A percentile compares a stretch with the other conserved stretches of the same genome.
These are phyloP conservation scores for Linnemannia exigua DNA, from an alignment of 192 early-diverging fungal genomes.

Conservation along the genomic window DNA sequence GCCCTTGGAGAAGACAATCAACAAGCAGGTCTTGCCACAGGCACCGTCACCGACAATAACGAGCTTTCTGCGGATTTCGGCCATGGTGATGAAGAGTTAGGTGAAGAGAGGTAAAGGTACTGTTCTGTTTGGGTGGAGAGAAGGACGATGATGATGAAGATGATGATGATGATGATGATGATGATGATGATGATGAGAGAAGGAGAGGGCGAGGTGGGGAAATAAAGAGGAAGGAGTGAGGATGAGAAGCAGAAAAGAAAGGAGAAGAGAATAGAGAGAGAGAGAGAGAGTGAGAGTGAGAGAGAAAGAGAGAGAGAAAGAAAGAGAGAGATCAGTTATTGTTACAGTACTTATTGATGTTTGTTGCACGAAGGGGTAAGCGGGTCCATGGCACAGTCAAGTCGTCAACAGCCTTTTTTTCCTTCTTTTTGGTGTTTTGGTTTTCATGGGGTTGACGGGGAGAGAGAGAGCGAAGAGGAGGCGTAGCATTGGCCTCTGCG, in stretches of 20 bases:
- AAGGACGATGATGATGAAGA: background rate
- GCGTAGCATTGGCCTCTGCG: background rate
- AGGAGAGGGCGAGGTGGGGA: background rate
- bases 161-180: background rate
- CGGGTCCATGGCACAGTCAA: background rate
- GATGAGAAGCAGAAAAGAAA: background rate
- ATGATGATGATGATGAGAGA: background rate
- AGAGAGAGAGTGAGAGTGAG: no score
- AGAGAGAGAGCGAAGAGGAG: background rate
- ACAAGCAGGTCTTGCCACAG: constrained; percentile 92
- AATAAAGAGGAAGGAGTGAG: background rate
- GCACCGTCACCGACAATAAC: constrained; percentile 96
- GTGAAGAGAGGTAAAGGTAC: background rate
- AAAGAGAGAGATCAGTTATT: no score
- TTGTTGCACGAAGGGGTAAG: no score
- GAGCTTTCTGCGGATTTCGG: constrained; percentile 86
- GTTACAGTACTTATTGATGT: no score
- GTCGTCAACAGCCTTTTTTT: background rate
- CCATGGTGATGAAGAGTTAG: constrained; percentile 39
- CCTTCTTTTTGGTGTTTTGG: constrained; percentile 5
- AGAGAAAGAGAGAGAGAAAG: background rate
- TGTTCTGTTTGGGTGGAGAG: background rate
- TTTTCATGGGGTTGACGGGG: background rate
- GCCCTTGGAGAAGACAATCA: constrained; percentile 88
- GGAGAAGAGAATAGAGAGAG: background rate